phyloP scores from a whole-genome alignment of 257 asterid genomes.

The Solanum microdontum region DNA sequence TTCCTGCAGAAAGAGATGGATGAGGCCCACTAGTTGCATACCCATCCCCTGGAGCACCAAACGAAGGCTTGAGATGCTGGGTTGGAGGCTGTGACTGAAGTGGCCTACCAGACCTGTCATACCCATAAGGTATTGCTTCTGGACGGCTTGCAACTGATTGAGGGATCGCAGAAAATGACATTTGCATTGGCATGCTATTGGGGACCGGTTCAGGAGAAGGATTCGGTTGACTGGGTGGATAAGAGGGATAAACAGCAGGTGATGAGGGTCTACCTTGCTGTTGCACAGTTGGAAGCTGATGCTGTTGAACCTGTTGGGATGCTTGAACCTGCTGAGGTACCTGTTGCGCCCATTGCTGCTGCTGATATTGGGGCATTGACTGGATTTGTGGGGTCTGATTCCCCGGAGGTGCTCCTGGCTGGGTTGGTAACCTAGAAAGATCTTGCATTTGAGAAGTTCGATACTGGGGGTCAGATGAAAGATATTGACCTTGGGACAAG shows the following conservation, averaged over 20 bases:
- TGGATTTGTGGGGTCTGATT: constrained; percentile 50
- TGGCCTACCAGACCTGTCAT: constrained; percentile 43
- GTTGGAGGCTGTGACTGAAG: constrained; percentile 48
- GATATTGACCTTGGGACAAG: constrained; percentile 50
- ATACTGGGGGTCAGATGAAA: constrained; percentile 32
- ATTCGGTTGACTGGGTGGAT: constrained; percentile 41
- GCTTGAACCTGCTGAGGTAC: constrained; percentile 30
- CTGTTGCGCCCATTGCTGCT: constrained; percentile 78
- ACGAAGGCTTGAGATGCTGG: constrained; percentile 48
- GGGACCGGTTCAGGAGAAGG: constrained; percentile 56
- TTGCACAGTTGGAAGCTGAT: constrained; percentile 26
- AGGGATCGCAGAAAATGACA: constrained; percentile 37
- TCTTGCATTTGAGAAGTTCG: constrained; percentile 48
- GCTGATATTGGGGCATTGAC: constrained; percentile 47
- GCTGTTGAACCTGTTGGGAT: constrained; percentile 5
- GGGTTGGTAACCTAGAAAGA: constrained; percentile 35
- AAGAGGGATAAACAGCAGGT: constrained; percentile 48
- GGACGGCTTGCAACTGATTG: constrained; percentile 36
- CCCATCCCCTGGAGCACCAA: constrained; percentile 45
- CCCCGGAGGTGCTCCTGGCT: constrained; percentile 44
- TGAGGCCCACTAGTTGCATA: constrained; percentile 51
- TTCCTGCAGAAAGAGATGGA: constrained; percentile 51
- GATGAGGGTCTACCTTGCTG: constrained; percentile 62
- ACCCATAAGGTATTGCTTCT: constrained; percentile 52
- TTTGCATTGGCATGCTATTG: constrained; percentile 57